Percentiles rank a stretch among this genome's conserved stretches.
These are phyloP conservation scores for Naegleria lovaniensis DNA, from an alignment of 208 protist species.

Conservation along the genomic window DNA sequence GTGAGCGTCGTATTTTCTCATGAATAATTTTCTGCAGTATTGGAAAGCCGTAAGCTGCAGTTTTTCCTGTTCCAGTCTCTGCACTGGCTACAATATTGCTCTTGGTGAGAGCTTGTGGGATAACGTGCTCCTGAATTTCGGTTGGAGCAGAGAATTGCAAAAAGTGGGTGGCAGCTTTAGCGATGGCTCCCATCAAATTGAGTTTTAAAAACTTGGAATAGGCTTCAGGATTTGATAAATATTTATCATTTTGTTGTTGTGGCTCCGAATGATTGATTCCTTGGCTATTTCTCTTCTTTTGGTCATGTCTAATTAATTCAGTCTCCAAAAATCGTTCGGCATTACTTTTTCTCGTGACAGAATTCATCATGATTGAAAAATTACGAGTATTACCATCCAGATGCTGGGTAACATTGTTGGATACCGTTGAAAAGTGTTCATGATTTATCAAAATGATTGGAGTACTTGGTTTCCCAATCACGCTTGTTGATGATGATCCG, in stretches of 20 bases:
- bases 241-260: neutral
- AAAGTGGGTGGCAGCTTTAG: neutral
- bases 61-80: slow-evolving; percentile 30
- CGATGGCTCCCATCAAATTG: neutral
- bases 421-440: no score
- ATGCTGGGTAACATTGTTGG: no score
- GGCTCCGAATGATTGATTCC: neutral
- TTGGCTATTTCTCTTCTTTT: neutral
- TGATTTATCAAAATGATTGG: no score
- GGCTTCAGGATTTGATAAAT: neutral
- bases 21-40: neutral
- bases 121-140: slow-evolving; percentile 8
- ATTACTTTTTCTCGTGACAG: neutral
- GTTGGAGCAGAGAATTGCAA: neutral
- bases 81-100: slow-evolving; percentile 13
- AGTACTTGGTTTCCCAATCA: no score
- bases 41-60: neutral
- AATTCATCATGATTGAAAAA: neutral
- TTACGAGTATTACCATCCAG: no score
- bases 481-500: no score
- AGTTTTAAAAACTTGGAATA: neutral
- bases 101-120: neutral
- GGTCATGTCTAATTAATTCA: neutral
- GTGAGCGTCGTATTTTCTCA: neutral
- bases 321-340: neutral